Evolutionary conservation across 2,329 filamentous ascomycete genomes (phyloP), one percentile per base, ranked within the genome.

Genomic region (Pseudonectria buxi): DNA sequence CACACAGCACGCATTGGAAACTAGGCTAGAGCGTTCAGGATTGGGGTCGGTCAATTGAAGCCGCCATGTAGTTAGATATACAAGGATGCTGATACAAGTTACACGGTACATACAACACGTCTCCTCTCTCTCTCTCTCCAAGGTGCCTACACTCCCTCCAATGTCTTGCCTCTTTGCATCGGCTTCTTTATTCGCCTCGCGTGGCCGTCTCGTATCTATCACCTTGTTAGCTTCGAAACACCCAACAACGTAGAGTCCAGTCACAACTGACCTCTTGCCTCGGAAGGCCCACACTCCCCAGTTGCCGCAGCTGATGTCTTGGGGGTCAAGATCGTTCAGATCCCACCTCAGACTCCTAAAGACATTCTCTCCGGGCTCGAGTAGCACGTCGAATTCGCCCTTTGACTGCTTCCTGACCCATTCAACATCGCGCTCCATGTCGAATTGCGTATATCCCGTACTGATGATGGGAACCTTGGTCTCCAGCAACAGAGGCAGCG

Each of bases 201-300:
- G 60, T 72, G 5, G 72, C 76, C 22, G 81, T 72, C 63, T 86
- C 81, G 46, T 86, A 77, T 54, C 73, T 76, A 43, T 18, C 37
- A 36, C 22, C 25, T 6, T 18, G 30, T 41, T 35, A 40, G 32
- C 33, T 26, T 28, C 9, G 3, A 10, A 12, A 27, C 27, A 18
- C 16, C 9, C 24, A 18, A 26, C 29, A 11, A 22, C 16, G 14
- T 30, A 74, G 50, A n/a, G 7, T 22, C 18, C 18, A 9, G 18
- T 22, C 5, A 9, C 18, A 51, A 40, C 25, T 41, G 31, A 95
- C 78, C 90, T 83, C 78, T 98, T 98, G 51, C 92, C 92, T 64
- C 92, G 78, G 69, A 98, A 98, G 11, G 83, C 88, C 87, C 94
- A 98, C 2, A 95, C 71, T 10, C 92, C 92, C 87, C 88, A 98